Evolutionary conservation across 176 grass and related monocot species (phyloP).

Genomic region (Pontederia crassipes): DNA sequence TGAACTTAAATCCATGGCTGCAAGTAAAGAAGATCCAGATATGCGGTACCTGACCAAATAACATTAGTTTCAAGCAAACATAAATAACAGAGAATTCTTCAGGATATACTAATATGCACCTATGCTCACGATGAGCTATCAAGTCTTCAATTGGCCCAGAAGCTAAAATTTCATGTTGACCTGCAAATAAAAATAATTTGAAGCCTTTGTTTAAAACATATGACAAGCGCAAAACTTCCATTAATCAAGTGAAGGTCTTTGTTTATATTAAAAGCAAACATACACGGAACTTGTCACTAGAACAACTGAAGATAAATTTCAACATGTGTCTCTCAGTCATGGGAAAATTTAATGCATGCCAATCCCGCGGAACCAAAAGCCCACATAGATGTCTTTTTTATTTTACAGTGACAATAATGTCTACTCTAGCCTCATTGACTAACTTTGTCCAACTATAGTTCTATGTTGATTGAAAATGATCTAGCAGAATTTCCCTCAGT

Average conservation of each 20-base stretch:
- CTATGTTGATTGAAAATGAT: too few relatives aligned
- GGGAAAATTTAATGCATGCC: too few relatives aligned
- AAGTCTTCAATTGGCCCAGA: slow-evolving; percentile 98
- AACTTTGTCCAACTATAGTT: too few relatives aligned
- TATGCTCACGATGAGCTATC: slow-evolving; percentile 98
- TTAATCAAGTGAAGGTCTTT: slow-evolving; percentile 7
- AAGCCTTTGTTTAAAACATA: neutral
- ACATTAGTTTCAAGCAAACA: slow-evolving; percentile 13
- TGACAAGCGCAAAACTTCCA: neutral
- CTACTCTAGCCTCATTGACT: too few relatives aligned
- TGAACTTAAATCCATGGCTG: slow-evolving; percentile 75
- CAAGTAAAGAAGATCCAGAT: slow-evolving; percentile 84
- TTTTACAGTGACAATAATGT: too few relatives aligned
- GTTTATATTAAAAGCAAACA: too few relatives aligned
- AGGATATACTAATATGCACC: slow-evolving; percentile 32
- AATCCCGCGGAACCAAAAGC: too few relatives aligned
- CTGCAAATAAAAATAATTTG: slow-evolving; percentile 20
- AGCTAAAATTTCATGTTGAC: slow-evolving; percentile 94
- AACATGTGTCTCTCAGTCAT: too few relatives aligned
- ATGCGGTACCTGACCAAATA: slow-evolving; percentile 80
- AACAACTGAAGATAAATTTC: too few relatives aligned
- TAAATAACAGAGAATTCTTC: neutral
- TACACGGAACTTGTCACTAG: too few relatives aligned
- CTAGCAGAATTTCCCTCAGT: too few relatives aligned
- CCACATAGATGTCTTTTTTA: too few relatives aligned